Conservation (phyloP, 257 asterid species). For the Vinca minor region DNA sequence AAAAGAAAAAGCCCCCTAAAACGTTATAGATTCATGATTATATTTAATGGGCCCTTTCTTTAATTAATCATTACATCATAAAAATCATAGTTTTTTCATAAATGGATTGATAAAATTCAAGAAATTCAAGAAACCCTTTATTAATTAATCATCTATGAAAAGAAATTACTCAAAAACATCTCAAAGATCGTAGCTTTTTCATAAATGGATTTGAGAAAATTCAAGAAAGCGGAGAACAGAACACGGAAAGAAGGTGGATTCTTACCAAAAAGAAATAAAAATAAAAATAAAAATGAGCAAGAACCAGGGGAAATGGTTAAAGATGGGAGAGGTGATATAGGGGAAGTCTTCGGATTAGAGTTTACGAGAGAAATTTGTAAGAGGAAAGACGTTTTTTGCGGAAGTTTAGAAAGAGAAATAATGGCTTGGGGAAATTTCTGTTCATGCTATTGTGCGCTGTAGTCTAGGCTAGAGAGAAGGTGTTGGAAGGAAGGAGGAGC, state of each 20-base stretch:
- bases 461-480: background rate
- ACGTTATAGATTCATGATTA: constrained; percentile 44
- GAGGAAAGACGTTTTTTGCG: constrained; percentile 15
- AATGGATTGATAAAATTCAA: constrained; percentile 7
- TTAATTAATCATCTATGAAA: constrained; percentile 10
- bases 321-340: constrained; percentile 10
- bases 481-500: constrained; percentile 19
- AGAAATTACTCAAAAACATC: too few relatives aligned
- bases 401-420: background rate
- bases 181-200: background rate
- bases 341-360: constrained; percentile 3
- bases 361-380: constrained; percentile 21
- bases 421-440: background rate
- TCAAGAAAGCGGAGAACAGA: constrained; percentile 12
- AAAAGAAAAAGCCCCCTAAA: constrained; percentile 24
- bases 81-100: background rate
- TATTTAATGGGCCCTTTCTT: constrained; percentile 17
- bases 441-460: background rate
- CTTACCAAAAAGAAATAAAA: too few relatives aligned
- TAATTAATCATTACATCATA: constrained; percentile 2
- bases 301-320: constrained; percentile 28
- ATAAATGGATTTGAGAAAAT: constrained; percentile 10
- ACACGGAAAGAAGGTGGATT: constrained; percentile 10
- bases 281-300: constrained; percentile 35
- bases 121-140: constrained; percentile 19